Conservation (phyloP, 2,329 filamentous ascomycete genomes). For the Apiospora phragmitis region DNA sequence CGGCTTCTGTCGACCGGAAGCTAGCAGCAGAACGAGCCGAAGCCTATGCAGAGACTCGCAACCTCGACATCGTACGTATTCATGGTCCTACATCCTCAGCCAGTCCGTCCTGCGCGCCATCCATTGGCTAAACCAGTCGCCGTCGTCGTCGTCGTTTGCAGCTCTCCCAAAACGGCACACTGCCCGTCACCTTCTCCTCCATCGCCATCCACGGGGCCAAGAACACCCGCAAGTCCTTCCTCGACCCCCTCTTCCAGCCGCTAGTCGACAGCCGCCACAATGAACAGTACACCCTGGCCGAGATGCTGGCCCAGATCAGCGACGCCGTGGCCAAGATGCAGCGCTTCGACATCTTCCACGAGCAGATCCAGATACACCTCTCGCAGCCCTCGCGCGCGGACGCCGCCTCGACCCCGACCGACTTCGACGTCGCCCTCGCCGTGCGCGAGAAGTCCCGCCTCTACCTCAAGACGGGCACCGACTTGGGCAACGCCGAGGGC, state of each 20-base stretch:
- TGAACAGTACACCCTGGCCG: constrained; percentile 73
- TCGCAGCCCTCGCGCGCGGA: constrained; percentile 72
- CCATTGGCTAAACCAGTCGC: background rate
- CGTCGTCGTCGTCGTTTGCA: constrained; percentile 33
- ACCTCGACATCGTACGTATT: constrained; percentile 62
- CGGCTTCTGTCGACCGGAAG: constrained; percentile 28
- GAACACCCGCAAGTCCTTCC: constrained; percentile 81
- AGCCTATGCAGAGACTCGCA: constrained; percentile 56
- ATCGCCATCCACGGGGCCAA: constrained; percentile 80
- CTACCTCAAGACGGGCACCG: constrained; percentile 90
- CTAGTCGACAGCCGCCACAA: constrained; percentile 69
- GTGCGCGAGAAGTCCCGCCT: constrained; percentile 80
- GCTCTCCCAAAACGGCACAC: constrained; percentile 79
- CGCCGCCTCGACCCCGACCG: constrained; percentile 69
- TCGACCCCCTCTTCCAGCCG: constrained; percentile 78
- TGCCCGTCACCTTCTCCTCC: constrained; percentile 85
- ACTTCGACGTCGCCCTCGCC: constrained; percentile 78
- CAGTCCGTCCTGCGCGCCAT: background rate
- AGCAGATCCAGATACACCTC: constrained; percentile 78
- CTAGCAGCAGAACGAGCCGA: constrained; percentile 24
- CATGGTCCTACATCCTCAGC: constrained; percentile 7
- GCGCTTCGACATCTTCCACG: constrained; percentile 83
- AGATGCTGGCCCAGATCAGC: constrained; percentile 57
- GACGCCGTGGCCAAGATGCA: constrained; percentile 59
- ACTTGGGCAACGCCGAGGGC: constrained; percentile 90